Evolutionary conservation across 768 basidiomycete species (phyloP).

Genomic region (Trametes cingulata): DNA sequence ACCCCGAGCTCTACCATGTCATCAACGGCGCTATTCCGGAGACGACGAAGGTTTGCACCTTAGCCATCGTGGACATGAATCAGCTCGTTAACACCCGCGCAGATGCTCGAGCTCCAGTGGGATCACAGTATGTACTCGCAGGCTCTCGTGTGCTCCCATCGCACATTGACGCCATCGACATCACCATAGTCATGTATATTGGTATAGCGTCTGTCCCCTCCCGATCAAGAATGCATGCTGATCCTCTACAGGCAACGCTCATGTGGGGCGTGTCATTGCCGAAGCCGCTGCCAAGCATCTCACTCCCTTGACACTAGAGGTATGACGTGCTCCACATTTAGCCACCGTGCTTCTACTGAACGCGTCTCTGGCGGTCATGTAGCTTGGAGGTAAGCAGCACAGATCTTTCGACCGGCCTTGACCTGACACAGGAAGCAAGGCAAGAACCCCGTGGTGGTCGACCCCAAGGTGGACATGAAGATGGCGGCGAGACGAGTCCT

Average conservation of each 20-base stretch:
- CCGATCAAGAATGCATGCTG: conserved; percentile 44
- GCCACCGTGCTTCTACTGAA: not conserved
- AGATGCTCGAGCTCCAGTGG: conserved; percentile 74
- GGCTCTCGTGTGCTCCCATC: not conserved
- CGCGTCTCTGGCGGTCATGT: not conserved
- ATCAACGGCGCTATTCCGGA: conserved; percentile 71
- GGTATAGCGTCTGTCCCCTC: conserved; percentile 44
- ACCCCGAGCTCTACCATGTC: conserved; percentile 59
- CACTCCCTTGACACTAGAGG: conserved; percentile 71
- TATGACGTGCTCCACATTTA: no score
- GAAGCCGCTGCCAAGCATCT: conserved; percentile 75
- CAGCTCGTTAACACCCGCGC: not conserved
- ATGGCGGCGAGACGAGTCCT: conserved; percentile 64
- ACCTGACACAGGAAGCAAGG: conserved; percentile 28
- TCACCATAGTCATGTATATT: conserved; percentile 58
- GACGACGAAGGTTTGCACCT: conserved; percentile 50
- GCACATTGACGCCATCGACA: no score
- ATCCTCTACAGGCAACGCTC: conserved; percentile 33
- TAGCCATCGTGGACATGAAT: not conserved
- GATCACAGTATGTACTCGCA: conserved; percentile 43
- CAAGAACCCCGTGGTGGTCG: conserved; percentile 67
- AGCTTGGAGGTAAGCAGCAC: not conserved
- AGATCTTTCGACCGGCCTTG: not conserved
- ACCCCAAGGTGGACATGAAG: conserved; percentile 60
- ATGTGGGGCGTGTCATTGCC: conserved; percentile 67